Base-by-base conservation (phyloP, 2,329 filamentous ascomycete species). In the Fusarium chaquense region DNA sequence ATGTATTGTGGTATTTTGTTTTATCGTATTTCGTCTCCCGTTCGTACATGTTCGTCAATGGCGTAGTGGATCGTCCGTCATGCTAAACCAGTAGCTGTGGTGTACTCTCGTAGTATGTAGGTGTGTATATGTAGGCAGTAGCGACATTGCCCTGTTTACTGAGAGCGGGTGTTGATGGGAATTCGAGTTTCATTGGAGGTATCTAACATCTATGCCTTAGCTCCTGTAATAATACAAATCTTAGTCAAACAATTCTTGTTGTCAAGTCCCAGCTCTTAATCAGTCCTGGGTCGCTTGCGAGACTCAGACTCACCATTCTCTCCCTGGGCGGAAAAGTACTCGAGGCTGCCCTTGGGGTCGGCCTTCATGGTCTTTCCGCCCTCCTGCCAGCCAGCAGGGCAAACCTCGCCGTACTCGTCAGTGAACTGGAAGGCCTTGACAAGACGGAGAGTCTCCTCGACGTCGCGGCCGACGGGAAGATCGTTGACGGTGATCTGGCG, bases 361-460 rank as follows among this genome's bases (percentile, higher is more conserved):
- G 83, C 81, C 82, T 85, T 85, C 78, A 85, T 84, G 54, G 79
- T 80, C 78, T 84, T 81, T 74, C 76, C 76, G 52, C 83, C 83
- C 62, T 81, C 76, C 63, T 81, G 80, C 83, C 83, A 85, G 73
- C 83, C 83, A 56, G 83, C 83, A 45, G 83, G 83, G 79, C 83
- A 94, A 58, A 93, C 87, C 77, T 93, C 89, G 80, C 93, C 94
- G 84, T 92, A 93, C 72, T 93, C 91, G 72, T 94, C 91, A 15
- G 92, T 92, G 83, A 95, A 93, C 80, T 94, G 92, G 79, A 94
- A 94, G 8, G 91, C 90, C 70, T 91, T 85, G 62, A 90, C 86
- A 2, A 91, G 90, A 38, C 89, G 87, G 72, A 89, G 82, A 3
- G 87, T 86, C 81, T 91, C 89, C 76, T 89, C 86, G 57, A 90